These are phyloP conservation scores for Podospora fimiseda DNA, from an alignment of 495 filamentous ascomycete species.

Conservation along the genomic window DNA sequence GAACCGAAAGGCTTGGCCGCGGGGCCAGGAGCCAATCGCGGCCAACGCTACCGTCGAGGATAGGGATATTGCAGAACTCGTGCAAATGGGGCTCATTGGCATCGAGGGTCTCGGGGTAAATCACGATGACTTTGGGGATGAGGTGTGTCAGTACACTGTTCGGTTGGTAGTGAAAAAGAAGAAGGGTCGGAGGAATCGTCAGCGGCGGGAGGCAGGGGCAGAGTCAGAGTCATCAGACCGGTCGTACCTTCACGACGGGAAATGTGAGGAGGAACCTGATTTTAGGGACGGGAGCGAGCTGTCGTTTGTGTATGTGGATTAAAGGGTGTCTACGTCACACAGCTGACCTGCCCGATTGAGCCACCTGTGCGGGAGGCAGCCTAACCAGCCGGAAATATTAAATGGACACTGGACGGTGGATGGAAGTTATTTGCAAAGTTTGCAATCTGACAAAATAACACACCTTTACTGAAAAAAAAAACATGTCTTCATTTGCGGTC, in stretches of 20 bases:
- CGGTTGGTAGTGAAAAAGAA: neutral
- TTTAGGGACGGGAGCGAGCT: neutral
- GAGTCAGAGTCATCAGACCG: neutral
- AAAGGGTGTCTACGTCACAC: neutral
- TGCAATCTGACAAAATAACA: too few relatives aligned
- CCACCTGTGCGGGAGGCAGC: too few relatives aligned
- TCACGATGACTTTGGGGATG: neutral
- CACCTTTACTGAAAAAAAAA: too few relatives aligned
- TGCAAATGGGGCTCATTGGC: neutral
- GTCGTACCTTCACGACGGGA: neutral
- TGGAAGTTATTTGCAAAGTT: too few relatives aligned
- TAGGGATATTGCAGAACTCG: neutral
- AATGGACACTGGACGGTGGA: too few relatives aligned
- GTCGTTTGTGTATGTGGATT: neutral
- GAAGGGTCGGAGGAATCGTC: neutral
- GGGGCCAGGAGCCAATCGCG: neutral
- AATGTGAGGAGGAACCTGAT: too few relatives aligned
- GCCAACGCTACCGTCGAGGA: neutral
- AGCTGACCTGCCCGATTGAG: too few relatives aligned
- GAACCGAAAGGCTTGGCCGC: neutral
- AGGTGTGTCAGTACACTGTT: neutral
- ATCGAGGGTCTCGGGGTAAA: neutral
- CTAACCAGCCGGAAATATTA: too few relatives aligned
- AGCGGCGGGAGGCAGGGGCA: neutral
- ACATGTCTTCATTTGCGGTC: too few relatives aligned